A percentile compares a stretch with the other conserved stretches of the same genome.
Evolutionary conservation across 2,329 filamentous ascomycete species (phyloP).

Genomic region (Beauveria bassiana): DNA sequence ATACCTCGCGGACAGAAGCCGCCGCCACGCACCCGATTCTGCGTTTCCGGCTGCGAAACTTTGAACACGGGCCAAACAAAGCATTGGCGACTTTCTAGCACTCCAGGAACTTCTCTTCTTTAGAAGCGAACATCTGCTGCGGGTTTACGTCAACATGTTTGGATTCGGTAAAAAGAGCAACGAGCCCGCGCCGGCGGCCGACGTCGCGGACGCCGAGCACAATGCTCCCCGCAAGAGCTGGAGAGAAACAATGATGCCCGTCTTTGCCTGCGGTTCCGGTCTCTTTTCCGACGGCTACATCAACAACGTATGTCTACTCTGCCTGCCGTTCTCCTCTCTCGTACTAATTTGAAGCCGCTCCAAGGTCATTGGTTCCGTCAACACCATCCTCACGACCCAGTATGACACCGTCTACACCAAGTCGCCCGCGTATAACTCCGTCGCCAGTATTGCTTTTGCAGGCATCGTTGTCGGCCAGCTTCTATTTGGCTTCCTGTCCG

Average conservation of each 20-base stretch:
- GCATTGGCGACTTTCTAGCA: too few relatives aligned
- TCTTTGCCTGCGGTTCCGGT: constrained; percentile 82
- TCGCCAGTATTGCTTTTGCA: constrained; percentile 76
- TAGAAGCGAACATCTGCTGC: too few relatives aligned
- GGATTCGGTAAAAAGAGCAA: constrained; percentile 1
- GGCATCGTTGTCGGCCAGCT: constrained; percentile 80
- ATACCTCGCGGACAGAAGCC: too few relatives aligned
- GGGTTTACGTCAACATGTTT: background rate
- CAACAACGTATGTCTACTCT: constrained; percentile 56
- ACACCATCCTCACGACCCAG: constrained; percentile 61
- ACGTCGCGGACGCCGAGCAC: background rate
- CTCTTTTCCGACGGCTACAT: constrained; percentile 90
- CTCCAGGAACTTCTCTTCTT: too few relatives aligned
- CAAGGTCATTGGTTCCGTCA: constrained; percentile 80
- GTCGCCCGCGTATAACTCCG: constrained; percentile 58
- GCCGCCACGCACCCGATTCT: too few relatives aligned
- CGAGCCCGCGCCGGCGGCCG: background rate
- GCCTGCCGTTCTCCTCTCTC: background rate
- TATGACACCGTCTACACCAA: constrained; percentile 62
- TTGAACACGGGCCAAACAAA: too few relatives aligned
- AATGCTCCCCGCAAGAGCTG: constrained; percentile 4
- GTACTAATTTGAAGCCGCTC: background rate
- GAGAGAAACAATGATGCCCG: constrained; percentile 41
- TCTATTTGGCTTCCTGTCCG: constrained; percentile 70
- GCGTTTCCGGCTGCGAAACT: too few relatives aligned